Base-by-base conservation (phyloP, 192 early-diverging fungal genomes). In the Bifiguratus adelaidae region DNA sequence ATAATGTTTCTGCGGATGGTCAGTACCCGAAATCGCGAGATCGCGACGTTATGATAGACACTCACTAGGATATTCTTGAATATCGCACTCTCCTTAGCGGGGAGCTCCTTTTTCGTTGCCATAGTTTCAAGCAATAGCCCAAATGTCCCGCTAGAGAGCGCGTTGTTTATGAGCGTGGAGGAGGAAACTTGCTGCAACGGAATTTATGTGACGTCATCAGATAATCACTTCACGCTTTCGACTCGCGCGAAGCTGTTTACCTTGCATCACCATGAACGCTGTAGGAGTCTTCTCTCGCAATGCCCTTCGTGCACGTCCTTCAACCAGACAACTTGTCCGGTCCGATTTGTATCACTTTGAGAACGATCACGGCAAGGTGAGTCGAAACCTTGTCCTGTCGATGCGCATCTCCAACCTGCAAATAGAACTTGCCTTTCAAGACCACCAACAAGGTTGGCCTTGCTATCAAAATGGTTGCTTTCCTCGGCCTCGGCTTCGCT, bases 1-100 rank as follows among this genome's bases (percentile, higher is more conserved):
- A 63, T 92, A 95, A 53, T 86, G 74, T 83, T 89, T 92, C 89
- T 93, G 70, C 12, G 26, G 3, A 34, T 16, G 20, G 41, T 42
- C 41, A 16, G 16, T 42, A 42, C n/a, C 41, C n/a, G 12, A 20
- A 16, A 20, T 16, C n/a, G 16, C 12, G 20, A 16, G 20, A 11
- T 11, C n/a, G 20, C 7, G 7, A 21, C 7, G 24, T n/a, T 4
- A 44, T 3, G 19, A 8, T 23, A 25, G 35, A 30, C 37, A 50
- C 63, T 54, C 71, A 83, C 85, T 60, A 84, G 56, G 51, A 85
- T 70, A 40, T 78, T 63, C 59, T 78, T 84, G 61, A 88, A 83
- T 28, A 80, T 43, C 47, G 78, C 71, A 22, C 65, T 63, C 67
- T 88, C 86, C 65, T 83, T 88, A 35, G 72, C 50, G 20, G 86